Conservation (phyloP, 2,329 filamentous ascomycete genomes). For the Calonectria hongkongensis region DNA sequence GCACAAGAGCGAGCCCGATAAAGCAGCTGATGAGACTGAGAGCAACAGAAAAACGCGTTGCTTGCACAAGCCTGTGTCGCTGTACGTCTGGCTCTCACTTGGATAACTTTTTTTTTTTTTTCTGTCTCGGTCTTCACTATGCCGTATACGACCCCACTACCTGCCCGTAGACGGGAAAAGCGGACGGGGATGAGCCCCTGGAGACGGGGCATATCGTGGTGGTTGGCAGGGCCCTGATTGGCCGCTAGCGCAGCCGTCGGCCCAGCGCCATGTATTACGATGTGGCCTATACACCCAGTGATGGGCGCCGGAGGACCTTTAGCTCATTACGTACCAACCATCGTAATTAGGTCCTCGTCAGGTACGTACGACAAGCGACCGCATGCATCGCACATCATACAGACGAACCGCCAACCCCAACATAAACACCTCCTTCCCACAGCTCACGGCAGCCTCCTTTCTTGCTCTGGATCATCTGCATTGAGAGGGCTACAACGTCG, state of each 20-base stretch:
- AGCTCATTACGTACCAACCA: conserved; percentile 18
- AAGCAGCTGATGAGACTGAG: not conserved
- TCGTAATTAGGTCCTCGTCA: conserved; percentile 32
- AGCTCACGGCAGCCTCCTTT: conserved; percentile 19
- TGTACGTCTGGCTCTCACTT: conserved; percentile 4
- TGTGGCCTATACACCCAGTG: conserved; percentile 26
- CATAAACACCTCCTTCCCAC: conserved; percentile 12
- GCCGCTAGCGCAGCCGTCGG: conserved; percentile 39
- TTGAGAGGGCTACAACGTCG: conserved; percentile 6
- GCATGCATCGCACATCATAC: conserved; percentile 25
- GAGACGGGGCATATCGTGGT: conserved; percentile 51
- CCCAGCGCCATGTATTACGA: conserved; percentile 45
- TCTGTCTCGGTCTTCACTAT: conserved; percentile 18
- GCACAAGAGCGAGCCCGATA: not conserved
- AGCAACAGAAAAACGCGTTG: conserved; percentile 14
- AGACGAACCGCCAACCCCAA: conserved; percentile 23
- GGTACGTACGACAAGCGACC: conserved; percentile 17
- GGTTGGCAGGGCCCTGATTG: conserved; percentile 52
- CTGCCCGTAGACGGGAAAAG: conserved; percentile 22
- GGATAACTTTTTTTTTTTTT: conserved; percentile 31
- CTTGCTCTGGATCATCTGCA: conserved; percentile 5
- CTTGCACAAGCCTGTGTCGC: conserved; percentile 30
- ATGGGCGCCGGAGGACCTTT: conserved; percentile 17
- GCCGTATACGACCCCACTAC: conserved; percentile 26
- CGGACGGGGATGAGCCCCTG: conserved; percentile 51